Base-by-base conservation (phyloP, 495 filamentous ascomycete genomes). In the Cercophora newfieldiana region DNA sequence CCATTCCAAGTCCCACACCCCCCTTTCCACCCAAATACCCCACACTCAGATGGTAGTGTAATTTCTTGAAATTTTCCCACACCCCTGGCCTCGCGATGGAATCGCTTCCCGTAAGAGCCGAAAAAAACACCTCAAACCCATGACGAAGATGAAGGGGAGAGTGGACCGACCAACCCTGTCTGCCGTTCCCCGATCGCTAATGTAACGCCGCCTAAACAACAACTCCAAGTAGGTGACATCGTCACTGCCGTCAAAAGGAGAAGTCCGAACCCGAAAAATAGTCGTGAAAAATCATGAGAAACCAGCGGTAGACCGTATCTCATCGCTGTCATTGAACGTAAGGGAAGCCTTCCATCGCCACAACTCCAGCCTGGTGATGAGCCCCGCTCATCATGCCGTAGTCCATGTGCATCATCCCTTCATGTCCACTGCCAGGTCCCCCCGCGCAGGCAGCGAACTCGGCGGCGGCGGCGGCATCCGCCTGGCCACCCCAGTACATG, bases 401-500 rank as follows among this genome's bases (percentile, higher is more conserved):
- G 51, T 71, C 71, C 67, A 75, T 69, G 18, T 73, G 67, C 62
- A 69, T 66, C 53, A 70, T 70, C 44, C 72, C 70, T 10, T 74
- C 74, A 59, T 71, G 67, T 16, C 67, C 64, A 26, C 37, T 33
- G 28, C 33, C 48, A 53, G 61, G 55, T 12, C 18, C 57, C 44
- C n/a, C 49, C 59, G 29, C 62, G 25, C 56, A 61, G 12, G 73
- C 71, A 31, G 73, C 75, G 53, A 70, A 73, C 59, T 69, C 70
- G n/a, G 65, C 66, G 24, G 66, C 68, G 10, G 60, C 60, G 16
- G 58, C 66, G 16, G 62, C 65, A 28, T 77, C 75, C 55, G 76
- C 57, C 71, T 76, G 75, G 44, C 75, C 69, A 53, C 76, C 73
- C 81, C 81, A 83, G 68, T 74, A 77, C 80, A 82, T 81, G 69